A percentile compares a stretch with the other conserved stretches of the same genome.
phyloP scores from a whole-genome alignment of 805 yeast species.

The Teunomyces funiuensis region DNA sequence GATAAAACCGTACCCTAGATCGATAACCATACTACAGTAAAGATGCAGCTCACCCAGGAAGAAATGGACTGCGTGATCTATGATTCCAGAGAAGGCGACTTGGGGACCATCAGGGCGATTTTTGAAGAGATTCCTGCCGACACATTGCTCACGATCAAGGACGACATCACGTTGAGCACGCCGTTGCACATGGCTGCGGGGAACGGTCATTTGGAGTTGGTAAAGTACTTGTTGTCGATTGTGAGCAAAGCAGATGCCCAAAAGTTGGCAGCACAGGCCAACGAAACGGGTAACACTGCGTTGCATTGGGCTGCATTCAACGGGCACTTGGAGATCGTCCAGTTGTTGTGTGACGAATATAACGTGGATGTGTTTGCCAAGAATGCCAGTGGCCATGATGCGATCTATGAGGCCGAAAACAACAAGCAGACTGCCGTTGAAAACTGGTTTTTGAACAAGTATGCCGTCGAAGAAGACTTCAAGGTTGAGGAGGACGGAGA shows the following conservation, averaged over 20 bases:
- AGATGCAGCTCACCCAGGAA: constrained; percentile 51
- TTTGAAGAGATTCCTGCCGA: constrained; percentile 57
- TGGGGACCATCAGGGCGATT: constrained; percentile 68
- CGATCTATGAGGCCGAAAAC: constrained; percentile 85
- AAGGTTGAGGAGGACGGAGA: constrained; percentile 42
- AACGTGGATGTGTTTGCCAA: constrained; percentile 79
- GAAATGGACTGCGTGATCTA: constrained; percentile 79
- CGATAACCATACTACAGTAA: neutral
- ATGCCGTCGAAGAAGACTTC: constrained; percentile 59
- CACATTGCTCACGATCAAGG: constrained; percentile 48
- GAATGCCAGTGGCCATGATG: constrained; percentile 76
- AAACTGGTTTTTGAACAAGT: constrained; percentile 70
- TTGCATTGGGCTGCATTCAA: constrained; percentile 95
- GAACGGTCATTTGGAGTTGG: constrained; percentile 79
- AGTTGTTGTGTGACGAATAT: constrained; percentile 68
- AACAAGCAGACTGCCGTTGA: constrained; percentile 75
- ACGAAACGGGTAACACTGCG: constrained; percentile 89
- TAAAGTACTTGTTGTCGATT: constrained; percentile 56
- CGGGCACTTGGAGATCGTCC: constrained; percentile 74
- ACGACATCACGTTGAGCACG: constrained; percentile 65
- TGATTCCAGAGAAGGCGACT: constrained; percentile 86
- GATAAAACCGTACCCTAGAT: neutral
- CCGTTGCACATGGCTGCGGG: constrained; percentile 95
- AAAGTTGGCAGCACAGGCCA: constrained; percentile 37
- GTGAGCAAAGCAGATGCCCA: constrained; percentile 45